Evolutionary conservation across 192 early-diverging fungal species (phyloP).

Genomic region (Coemansia sp.): DNA sequence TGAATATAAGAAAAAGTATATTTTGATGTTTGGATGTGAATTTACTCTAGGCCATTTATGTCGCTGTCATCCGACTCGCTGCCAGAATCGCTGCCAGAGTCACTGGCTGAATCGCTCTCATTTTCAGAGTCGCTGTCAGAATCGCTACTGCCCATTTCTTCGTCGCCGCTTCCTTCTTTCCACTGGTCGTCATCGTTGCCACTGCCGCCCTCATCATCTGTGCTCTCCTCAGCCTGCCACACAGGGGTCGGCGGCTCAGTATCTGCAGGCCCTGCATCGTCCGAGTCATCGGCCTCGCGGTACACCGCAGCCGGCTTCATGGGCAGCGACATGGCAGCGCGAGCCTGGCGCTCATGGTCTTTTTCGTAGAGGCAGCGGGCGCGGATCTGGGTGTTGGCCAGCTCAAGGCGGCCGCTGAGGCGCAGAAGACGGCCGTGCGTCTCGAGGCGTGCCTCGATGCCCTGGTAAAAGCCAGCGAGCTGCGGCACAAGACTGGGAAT

Average conservation of each 20-base stretch:
- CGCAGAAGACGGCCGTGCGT: constrained; percentile 31
- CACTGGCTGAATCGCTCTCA: neutral
- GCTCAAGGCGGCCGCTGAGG: constrained; percentile 47
- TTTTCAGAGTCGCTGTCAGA: neutral
- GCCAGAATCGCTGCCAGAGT: constrained; percentile 5
- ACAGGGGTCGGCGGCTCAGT: constrained; percentile 36
- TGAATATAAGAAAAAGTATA: too few relatives aligned
- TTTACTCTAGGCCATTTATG: neutral
- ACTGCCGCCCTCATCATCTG: constrained; percentile 23
- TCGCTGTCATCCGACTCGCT: neutral
- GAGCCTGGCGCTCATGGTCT: constrained; percentile 14
- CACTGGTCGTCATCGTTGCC: constrained; percentile 24
- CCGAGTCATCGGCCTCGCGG: constrained; percentile 22
- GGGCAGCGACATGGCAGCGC: constrained; percentile 11
- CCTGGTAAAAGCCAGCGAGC: constrained; percentile 46
- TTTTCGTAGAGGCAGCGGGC: constrained; percentile 22
- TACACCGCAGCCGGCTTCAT: constrained; percentile 45
- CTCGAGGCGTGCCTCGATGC: constrained; percentile 29
- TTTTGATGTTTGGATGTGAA: neutral
- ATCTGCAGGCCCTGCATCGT: neutral
- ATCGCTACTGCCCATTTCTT: constrained; percentile 9
- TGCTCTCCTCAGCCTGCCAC: constrained; percentile 48
- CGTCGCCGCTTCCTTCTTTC: constrained; percentile 15
- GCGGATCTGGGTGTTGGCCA: constrained; percentile 43
- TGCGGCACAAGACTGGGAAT: constrained; percentile 44